phyloP scores from a whole-genome alignment of 2,329 filamentous ascomycete genomes.

The Knoxdaviesia proteae region DNA sequence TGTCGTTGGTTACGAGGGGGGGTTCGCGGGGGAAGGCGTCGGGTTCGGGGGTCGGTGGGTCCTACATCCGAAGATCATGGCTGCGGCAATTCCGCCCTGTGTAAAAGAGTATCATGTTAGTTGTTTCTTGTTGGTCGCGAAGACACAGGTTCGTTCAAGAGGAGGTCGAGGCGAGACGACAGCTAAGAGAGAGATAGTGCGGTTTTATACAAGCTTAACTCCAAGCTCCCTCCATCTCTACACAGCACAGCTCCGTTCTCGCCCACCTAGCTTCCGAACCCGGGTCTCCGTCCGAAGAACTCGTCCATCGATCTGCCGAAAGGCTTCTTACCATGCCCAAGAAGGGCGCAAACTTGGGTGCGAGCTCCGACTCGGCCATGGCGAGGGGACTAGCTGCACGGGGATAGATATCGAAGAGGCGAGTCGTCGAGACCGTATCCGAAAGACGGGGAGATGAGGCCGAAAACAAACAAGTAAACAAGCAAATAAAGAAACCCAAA shows the following conservation, averaged over 20 bases:
- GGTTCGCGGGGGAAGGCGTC: background rate
- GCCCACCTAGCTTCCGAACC: too few species aligned
- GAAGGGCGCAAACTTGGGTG: constrained; percentile 72
- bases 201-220: too few species aligned
- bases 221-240: too few species aligned
- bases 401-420: too few species aligned
- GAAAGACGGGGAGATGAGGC: too few species aligned
- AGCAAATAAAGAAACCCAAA: background rate
- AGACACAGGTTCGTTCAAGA: background rate
- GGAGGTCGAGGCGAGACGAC: background rate
- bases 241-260: too few species aligned
- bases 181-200: too few species aligned
- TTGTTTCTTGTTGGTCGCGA: background rate
- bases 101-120: constrained; percentile 7
- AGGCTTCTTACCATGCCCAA: constrained; percentile 55
- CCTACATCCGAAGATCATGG: constrained; percentile 73
- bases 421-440: too few species aligned
- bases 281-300: too few species aligned
- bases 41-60: background rate
- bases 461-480: background rate
- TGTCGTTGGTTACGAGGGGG: background rate
- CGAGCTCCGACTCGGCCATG: constrained; percentile 37
- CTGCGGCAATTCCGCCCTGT: constrained; percentile 57
- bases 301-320: too few species aligned
- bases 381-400: constrained; percentile 5